Evolutionary conservation across 257 asterid genomes (phyloP).

Genomic region (Salvia rosmarinus): DNA sequence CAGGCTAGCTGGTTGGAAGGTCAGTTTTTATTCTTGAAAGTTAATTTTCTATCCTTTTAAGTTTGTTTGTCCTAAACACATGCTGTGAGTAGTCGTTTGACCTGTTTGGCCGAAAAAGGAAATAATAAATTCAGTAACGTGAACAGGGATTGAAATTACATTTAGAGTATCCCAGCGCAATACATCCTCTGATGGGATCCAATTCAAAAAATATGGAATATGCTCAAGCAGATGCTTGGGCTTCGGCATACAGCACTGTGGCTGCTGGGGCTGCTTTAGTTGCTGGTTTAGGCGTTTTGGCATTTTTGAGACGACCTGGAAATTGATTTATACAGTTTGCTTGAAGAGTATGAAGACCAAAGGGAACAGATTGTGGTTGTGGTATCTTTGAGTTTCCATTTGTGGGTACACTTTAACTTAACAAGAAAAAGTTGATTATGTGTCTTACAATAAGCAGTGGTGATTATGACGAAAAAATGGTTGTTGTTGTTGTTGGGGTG

Average conservation of each 20-base stretch:
- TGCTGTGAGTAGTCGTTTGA: neutral
- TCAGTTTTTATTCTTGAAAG: slow-evolving; percentile 22
- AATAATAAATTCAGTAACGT: neutral
- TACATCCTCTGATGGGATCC: slow-evolving; percentile 53
- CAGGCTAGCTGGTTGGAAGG: slow-evolving; percentile 94
- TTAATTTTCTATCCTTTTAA: slow-evolving; percentile 10
- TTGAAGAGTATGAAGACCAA: slow-evolving; percentile 14
- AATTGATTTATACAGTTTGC: slow-evolving; percentile 33
- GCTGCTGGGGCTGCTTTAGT: slow-evolving; percentile 96
- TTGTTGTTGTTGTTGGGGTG: slow-evolving; percentile 13
- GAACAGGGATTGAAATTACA: slow-evolving; percentile 83
- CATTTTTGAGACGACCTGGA: slow-evolving; percentile 67
- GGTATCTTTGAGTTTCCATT: slow-evolving; percentile 19
- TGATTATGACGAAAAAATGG: slow-evolving; percentile 45
- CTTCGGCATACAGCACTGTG: slow-evolving; percentile 84
- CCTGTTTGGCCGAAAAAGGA: neutral
- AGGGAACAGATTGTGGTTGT: slow-evolving; percentile 17
- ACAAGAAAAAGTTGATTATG: slow-evolving; percentile 7
- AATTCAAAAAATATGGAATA: slow-evolving; percentile 50
- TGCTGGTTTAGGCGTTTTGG: slow-evolving; percentile 84
- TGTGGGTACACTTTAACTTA: slow-evolving; percentile 18
- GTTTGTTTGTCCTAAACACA: neutral
- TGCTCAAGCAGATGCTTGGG: slow-evolving; percentile 86
- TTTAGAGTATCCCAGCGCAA: slow-evolving; percentile 64
- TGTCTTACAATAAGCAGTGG: slow-evolving; percentile 7